A percentile compares a stretch with the other conserved stretches of the same genome.
phyloP scores from a whole-genome alignment of 2,329 filamentous ascomycete species.

The Cercospora nicotianae region DNA sequence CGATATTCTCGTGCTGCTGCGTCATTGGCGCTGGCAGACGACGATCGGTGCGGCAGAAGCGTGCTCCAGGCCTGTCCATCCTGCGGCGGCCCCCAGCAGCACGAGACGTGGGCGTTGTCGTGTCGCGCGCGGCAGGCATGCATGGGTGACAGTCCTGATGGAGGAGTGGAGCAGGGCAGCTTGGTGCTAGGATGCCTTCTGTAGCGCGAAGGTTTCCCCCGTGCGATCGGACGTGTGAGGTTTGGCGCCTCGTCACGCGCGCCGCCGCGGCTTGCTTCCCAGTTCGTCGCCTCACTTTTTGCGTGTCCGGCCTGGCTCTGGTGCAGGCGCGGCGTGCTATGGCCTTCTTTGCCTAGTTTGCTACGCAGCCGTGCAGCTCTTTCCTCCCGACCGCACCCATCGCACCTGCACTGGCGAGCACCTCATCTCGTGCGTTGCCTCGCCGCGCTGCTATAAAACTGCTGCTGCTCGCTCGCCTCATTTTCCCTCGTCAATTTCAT shows the following conservation, averaged over 20 bases:
- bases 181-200: not conserved
- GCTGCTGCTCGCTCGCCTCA: not conserved
- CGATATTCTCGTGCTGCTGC: not conserved
- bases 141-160: not conserved
- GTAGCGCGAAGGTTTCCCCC: not conserved
- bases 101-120: not conserved
- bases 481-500: not conserved
- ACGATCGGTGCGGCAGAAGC: not conserved
- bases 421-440: not conserved
- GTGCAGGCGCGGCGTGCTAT: not conserved
- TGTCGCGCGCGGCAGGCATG: not conserved
- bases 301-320: not conserved
- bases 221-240: not conserved
- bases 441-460: not conserved
- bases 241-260: not conserved
- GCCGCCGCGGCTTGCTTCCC: not conserved
- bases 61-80: not conserved
- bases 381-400: not conserved
- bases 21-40: not conserved
- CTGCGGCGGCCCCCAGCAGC: not conserved
- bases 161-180: not conserved
- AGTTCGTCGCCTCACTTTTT: not conserved
- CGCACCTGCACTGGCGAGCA: not conserved
- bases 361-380: not conserved
- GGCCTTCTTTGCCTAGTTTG: not conserved